A percentile compares a stretch with the other conserved stretches of the same genome.
Conservation (phyloP, 208 protist species). For the Leishmania lainsoni region DNA sequence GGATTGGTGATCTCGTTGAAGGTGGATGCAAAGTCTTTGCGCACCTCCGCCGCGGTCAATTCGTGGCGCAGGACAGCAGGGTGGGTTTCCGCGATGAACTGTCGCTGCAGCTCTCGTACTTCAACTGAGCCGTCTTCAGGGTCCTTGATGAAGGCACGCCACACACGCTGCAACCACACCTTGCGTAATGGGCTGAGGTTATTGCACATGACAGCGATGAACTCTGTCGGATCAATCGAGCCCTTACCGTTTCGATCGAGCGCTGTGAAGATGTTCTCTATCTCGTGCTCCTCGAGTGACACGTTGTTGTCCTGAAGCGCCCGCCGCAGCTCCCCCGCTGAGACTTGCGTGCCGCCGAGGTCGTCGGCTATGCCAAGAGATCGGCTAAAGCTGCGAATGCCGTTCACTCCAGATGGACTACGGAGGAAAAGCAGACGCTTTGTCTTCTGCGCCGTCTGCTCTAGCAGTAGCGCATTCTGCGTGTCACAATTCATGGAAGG, state of each 20-base stretch:
- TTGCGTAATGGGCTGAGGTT: conserved; percentile 53
- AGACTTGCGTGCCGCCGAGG: conserved; percentile 45
- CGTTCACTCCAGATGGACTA: conserved; percentile 52
- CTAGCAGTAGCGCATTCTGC: conserved; percentile 25
- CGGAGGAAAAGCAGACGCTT: conserved; percentile 59
- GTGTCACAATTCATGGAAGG: conserved; percentile 18
- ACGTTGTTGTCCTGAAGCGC: conserved; percentile 54
- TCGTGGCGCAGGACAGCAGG: conserved; percentile 58
- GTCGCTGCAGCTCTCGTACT: conserved; percentile 45
- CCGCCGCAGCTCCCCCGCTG: conserved; percentile 35
- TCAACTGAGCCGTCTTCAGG: conserved; percentile 30
- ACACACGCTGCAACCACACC: conserved; percentile 69
- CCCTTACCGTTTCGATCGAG: conserved; percentile 62
- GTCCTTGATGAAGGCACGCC: conserved; percentile 55
- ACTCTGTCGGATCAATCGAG: conserved; percentile 69
- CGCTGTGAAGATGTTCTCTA: conserved; percentile 55
- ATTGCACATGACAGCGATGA: conserved; percentile 63
- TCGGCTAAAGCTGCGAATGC: conserved; percentile 78
- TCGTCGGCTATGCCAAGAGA: conserved; percentile 72
- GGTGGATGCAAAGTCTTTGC: conserved; percentile 52
- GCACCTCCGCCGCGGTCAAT: conserved; percentile 41
- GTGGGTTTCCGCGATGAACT: conserved; percentile 56
- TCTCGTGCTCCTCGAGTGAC: conserved; percentile 50
- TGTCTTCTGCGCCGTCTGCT: conserved; percentile 33
- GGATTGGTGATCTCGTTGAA: conserved; percentile 89